Evolutionary conservation across 202 grass and related monocot genomes (phyloP), one percentile per base, ranked within the genome.

Genomic region (Elaeis oleifera): DNA sequence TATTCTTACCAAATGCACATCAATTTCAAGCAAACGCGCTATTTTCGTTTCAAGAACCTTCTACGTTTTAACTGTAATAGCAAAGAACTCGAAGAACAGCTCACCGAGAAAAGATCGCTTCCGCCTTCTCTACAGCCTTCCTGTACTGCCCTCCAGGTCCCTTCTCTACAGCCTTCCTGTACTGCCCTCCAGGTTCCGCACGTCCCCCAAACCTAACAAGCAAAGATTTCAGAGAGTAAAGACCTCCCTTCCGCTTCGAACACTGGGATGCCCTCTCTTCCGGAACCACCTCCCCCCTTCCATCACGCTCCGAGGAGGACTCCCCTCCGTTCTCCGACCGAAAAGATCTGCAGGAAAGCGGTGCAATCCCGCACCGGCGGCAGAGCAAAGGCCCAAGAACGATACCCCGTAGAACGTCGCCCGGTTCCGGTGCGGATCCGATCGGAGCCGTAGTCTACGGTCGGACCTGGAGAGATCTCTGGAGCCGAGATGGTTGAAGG

Each of bases 41-140:
- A 14, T 50, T 5, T 1, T 24, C 8, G 3, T 6, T 4, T 26
- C 25, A 23, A 60, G 17, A 17, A 60, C 16, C 5, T 7, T 29
- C 9, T 9, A 14, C 39, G 22, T 5, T 11, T 21, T 50, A 16
- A 9, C 3, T 18, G 3, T 18, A 53, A n/a, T 4, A 14, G 17
- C 67, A 49, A 27, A 51, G 50, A 64, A 29, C 50, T 48, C 16
- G n/a, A 53, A 51, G 17, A 70, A 61, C 61, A 79, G 29, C 79
- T 82, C 70, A 99, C 94, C 78, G 85, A 82, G 82, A 99, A 99
- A 99, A 99, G 72, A 99, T 79, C 56, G 92, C 94, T 68, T 99
- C 94, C 50, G 83, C 82, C 64, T 80, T 99, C 85, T 99, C 94
- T 52, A 99, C 85, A 5, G 83, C 72, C 61, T 65, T 71, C 80